phyloP scores from a whole-genome alignment of 768 basidiomycete species.

The Tulasnella sp. region DNA sequence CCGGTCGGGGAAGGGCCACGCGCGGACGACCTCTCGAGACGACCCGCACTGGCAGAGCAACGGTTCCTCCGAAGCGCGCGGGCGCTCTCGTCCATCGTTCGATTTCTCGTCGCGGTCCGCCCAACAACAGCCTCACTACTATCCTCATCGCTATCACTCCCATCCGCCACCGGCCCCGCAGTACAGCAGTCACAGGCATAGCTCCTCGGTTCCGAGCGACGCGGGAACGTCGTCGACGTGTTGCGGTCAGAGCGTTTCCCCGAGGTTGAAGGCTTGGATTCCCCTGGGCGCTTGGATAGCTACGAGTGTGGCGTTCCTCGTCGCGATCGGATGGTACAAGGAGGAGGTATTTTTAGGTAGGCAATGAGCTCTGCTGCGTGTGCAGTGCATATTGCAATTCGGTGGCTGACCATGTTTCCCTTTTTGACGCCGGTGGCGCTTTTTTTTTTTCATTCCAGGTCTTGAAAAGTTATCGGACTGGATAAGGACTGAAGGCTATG shows the following conservation, averaged over 20 bases:
- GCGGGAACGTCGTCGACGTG: constrained; percentile 16
- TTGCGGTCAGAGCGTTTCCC: constrained; percentile 20
- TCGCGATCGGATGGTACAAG: constrained; percentile 81
- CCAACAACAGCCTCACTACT: background rate
- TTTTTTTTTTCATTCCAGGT: constrained; percentile 43
- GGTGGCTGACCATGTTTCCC: constrained; percentile 11
- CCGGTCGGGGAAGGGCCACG: constrained; percentile 2
- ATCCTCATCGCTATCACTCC: constrained; percentile 22
- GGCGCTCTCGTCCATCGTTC: background rate
- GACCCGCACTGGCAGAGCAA: background rate
- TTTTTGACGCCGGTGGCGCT: background rate
- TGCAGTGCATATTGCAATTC: constrained; percentile 27
- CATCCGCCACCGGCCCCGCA: constrained; percentile 8
- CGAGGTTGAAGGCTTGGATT: constrained; percentile 64
- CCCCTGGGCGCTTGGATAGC: constrained; percentile 73
- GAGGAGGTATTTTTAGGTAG: constrained; percentile 75
- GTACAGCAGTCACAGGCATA: background rate
- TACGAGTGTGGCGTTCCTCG: constrained; percentile 71
- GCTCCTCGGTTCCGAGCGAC: background rate
- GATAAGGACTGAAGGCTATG: constrained; percentile 65
- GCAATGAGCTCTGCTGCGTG: constrained; percentile 36
- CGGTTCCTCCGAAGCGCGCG: background rate
- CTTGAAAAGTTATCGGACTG: constrained; percentile 79
- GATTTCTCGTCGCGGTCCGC: background rate
- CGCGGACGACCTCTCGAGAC: constrained; percentile 16